Evolutionary conservation across 495 filamentous ascomycete genomes (phyloP).

Genomic region (Aspergillus cavernicola): DNA sequence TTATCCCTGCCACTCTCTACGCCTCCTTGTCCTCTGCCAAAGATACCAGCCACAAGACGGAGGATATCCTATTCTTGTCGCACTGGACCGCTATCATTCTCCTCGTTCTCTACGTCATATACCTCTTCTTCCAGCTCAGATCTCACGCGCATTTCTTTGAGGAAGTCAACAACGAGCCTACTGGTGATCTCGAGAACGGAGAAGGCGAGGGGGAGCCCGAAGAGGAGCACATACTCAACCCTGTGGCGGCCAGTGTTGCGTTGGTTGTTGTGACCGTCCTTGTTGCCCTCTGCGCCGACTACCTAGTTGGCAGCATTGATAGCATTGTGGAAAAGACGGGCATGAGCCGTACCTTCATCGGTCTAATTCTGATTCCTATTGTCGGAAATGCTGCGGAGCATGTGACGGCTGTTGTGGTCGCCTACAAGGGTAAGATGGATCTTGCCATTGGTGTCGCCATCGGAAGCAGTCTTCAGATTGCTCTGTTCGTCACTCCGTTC

Average conservation of each 20-base stretch:
- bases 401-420: constrained; percentile 89
- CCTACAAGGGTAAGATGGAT: constrained; percentile 96
- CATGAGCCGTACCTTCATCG: constrained; percentile 95
- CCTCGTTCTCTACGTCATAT: constrained; percentile 81
- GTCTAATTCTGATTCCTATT: constrained; percentile 91
- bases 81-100: constrained; percentile 89
- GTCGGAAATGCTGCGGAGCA: constrained; percentile 98
- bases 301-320: constrained; percentile 90
- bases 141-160: constrained; percentile 82
- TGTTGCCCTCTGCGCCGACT: constrained; percentile 91
- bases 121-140: constrained; percentile 84
- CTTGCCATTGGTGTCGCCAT: constrained; percentile 93
- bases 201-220: constrained; percentile 42
- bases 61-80: constrained; percentile 76
- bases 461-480: constrained; percentile 91
- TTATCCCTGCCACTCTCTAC: constrained; percentile 85
- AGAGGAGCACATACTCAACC: constrained; percentile 59
- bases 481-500: constrained; percentile 85
- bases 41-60: constrained; percentile 13
- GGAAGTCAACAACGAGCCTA: constrained; percentile 42
- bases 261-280: constrained; percentile 74
- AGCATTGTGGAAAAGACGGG: constrained; percentile 74
- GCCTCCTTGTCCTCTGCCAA: constrained; percentile 42
- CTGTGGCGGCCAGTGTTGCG: constrained; percentile 67
- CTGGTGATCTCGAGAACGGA: constrained; percentile 28